These are phyloP conservation scores for Geranium brycei DNA, from an alignment of 345 rosid genomes.

Conservation along the genomic window DNA sequence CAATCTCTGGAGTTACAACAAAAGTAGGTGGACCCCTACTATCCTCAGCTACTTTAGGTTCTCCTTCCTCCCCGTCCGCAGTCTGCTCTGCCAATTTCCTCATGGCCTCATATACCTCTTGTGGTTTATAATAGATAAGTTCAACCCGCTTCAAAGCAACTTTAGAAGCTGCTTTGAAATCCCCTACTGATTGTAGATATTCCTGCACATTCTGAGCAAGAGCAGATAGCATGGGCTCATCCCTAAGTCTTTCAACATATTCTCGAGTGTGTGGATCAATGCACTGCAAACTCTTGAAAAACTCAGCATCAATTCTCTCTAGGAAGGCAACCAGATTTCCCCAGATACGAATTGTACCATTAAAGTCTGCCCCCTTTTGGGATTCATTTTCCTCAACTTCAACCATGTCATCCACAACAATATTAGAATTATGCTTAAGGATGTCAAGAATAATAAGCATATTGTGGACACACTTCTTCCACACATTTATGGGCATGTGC, in stretches of 20 bases:
- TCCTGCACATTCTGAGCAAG: constrained; percentile 89
- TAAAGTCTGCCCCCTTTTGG: constrained; percentile 52
- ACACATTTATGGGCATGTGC: constrained; percentile 84
- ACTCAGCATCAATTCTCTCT: constrained; percentile 77
- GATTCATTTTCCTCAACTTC: constrained; percentile 90
- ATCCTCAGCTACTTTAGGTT: constrained; percentile 36
- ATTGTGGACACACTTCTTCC: constrained; percentile 85
- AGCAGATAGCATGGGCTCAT: constrained; percentile 71
- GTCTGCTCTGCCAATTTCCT: constrained; percentile 69
- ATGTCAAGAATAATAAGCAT: constrained; percentile 72
- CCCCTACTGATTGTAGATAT: constrained; percentile 52
- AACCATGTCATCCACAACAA: constrained; percentile 60
- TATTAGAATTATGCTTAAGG: constrained; percentile 55
- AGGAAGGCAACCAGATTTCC: constrained; percentile 83
- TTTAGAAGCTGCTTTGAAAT: constrained; percentile 70
- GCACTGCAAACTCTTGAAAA: constrained; percentile 89
- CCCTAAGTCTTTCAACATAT: constrained; percentile 74
- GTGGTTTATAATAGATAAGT: constrained; percentile 82
- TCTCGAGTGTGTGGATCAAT: constrained; percentile 94
- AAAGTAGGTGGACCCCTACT: constrained; percentile 56
- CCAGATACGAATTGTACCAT: constrained; percentile 69
- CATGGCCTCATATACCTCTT: constrained; percentile 92
- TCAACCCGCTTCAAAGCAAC: constrained; percentile 78
- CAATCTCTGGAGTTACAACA: constrained; percentile 61
- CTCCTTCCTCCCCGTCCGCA: constrained; percentile 28